Conservation (phyloP, 495 filamentous ascomycete genomes). For the Neurospora discreta region DNA sequence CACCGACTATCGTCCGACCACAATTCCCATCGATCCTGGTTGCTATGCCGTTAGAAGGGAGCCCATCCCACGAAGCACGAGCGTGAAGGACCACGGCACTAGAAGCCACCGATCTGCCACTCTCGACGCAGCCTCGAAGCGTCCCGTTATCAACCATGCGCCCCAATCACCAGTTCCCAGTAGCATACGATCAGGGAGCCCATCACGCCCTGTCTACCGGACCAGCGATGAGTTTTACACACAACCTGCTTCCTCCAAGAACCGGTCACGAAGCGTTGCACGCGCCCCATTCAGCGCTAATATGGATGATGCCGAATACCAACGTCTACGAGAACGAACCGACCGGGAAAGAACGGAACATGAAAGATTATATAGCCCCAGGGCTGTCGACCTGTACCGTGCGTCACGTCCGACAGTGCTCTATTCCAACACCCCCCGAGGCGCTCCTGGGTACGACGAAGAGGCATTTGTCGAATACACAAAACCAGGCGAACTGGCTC, state of each 20-base stretch:
- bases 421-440: conserved; percentile 22
- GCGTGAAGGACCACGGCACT: conserved; percentile 24
- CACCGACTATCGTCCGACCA: conserved; percentile 20
- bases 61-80: conserved; percentile 27
- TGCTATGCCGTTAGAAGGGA: conserved; percentile 41
- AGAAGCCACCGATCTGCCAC: conserved; percentile 29
- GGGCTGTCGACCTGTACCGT: conserved; percentile 27
- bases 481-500: conserved; percentile 54
- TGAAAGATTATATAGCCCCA: conserved; percentile 20
- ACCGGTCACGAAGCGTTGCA: conserved; percentile 20
- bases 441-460: conserved; percentile 49
- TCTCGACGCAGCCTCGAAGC: conserved; percentile 23
- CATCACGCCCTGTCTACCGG: conserved; percentile 36
- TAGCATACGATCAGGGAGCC: conserved; percentile 27
- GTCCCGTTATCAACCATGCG: conserved; percentile 32
- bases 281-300: conserved; percentile 21
- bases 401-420: conserved; percentile 21
- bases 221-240: conserved; percentile 41
- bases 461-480: conserved; percentile 59
- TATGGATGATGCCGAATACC: conserved; percentile 33
- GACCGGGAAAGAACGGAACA: conserved; percentile 31
- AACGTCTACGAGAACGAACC: conserved; percentile 32
- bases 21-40: conserved; percentile 25
- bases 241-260: conserved; percentile 38
- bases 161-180: conserved; percentile 9